Evolutionary conservation across 495 filamentous ascomycete species (phyloP).

Genomic region (Recurvomyces mirabilis): DNA sequence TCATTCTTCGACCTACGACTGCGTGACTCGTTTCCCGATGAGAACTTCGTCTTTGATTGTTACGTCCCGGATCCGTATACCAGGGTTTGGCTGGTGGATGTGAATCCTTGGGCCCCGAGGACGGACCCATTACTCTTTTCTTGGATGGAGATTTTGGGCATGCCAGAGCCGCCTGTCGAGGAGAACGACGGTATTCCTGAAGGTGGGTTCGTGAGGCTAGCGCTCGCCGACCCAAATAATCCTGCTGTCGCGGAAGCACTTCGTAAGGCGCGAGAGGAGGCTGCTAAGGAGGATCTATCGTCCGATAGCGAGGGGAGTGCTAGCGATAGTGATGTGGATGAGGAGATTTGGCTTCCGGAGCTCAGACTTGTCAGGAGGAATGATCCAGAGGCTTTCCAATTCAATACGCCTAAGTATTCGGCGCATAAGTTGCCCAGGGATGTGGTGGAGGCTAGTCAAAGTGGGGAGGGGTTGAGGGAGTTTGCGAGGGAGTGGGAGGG

Average conservation of each 20-base stretch:
- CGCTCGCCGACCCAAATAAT: background rate
- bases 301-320: background rate
- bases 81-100: conserved; percentile 76
- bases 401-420: conserved; percentile 77
- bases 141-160: conserved; percentile 74
- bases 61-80: conserved; percentile 74
- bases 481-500: conserved; percentile 82
- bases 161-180: conserved; percentile 43
- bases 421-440: conserved; percentile 93
- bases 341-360: conserved; percentile 58
- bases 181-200: conserved; percentile 14
- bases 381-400: conserved; percentile 77
- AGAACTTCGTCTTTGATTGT: conserved; percentile 77
- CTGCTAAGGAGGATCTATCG: background rate
- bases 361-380: conserved; percentile 69
- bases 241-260: background rate
- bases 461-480: conserved; percentile 67
- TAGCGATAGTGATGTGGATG: conserved; percentile 28
- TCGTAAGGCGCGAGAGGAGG: no score
- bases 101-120: conserved; percentile 87
- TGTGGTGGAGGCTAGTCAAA: conserved; percentile 78
- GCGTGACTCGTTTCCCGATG: conserved; percentile 67
- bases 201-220: conserved; percentile 21
- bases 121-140: conserved; percentile 85
- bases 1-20: conserved; percentile 64